Evolutionary conservation across 2,329 filamentous ascomycete genomes (phyloP), one percentile per base, ranked within the genome.

Genomic region (Aspergillus quadricinctus): DNA sequence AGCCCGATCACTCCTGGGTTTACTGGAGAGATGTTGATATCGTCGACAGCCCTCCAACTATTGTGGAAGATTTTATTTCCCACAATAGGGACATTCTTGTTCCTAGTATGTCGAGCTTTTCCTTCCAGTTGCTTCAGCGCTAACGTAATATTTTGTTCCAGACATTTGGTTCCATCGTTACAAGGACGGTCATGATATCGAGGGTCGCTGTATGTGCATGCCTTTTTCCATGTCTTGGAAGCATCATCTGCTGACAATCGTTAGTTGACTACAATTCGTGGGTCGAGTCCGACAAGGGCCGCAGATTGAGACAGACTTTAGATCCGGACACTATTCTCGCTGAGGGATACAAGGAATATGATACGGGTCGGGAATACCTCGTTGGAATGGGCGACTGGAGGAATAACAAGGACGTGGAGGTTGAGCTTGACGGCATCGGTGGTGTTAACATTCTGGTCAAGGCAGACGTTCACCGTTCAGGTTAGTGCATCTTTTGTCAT

Each of bases 1-100:
- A 95, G 78, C 86, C 92, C 0, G 92, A 97, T 59, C 94, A 99
- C 72, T 93, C 92, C 8, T 99, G 94, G 94, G 92, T 97, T 8
- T 97, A 97, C 75, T 99, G 94, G 94, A 86, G 94, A 58, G 94
- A 99, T 72, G 92, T 96, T 50, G 94, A 99, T 74, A 97, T 99
- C 66, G 86, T 90, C 49, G 92, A 99, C 70, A 96, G 89, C 72
- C 91, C 93, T 1, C 82, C 83, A 61, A 87, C 84, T 69, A 95
- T 99, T 59, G 80, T 99, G 35, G 92, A 99, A 77, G 94, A 99
- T 69, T 95, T 99, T 65, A 89, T 96, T 66, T 90, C 90, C 21
- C 94, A 97, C 69, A 90, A 99, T 73, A 87, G 87, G 69, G 94
- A 99, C 73, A 84, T 99, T 57, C 78, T 99, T 56, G 93, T 97